Base-by-base conservation (phyloP, 2,329 filamentous ascomycete species). In the Seiridium cupressi region DNA sequence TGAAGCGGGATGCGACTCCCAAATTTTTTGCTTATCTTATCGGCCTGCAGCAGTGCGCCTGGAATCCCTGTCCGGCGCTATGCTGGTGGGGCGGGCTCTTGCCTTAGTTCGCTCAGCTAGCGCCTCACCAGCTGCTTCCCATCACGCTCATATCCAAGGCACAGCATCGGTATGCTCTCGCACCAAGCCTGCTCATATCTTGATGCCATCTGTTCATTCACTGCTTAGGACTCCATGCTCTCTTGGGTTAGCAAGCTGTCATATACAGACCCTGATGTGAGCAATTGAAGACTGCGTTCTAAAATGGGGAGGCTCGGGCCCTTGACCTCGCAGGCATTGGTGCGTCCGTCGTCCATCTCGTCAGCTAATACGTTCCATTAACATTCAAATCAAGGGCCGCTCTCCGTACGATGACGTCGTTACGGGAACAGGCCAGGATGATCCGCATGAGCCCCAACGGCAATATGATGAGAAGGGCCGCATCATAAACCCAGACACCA, bases 341-440 rank as follows among this genome's bases (percentile, higher is more conserved):
- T 86, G 72, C 68, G 80, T 56, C 7, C 38, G 58, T 42, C 6
- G 7, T 44, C 10, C 26, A 44, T 44, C 9, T 55, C 5, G 18
- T 38, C n/a, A 7, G 13, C 26, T 44, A 7, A 32, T 18, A n/a
- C 13, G n/a, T n/a, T 9, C 13, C 35, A 40, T 55, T 65, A 46
- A 60, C 59, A 26, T 32, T 31, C 8, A 56, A 18, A 36, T 6
- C 32, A 40, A 86, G 84, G 84, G 84, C 61, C 80, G 84, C 32
- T 87, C 84, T 26, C 84, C 84, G 9, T 87, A 85, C 63, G 84
- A 87, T 67, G 82, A 84, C 64, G 80, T 84, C 10, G 78, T 84
- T 4, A 73, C 76, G 34, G 83, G 83, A 31, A 75, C 81, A 44
- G 82, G 80, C 4, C 73, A 78, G 38, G 72, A 72, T 1, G 74